Conservation (phyloP, 306 rosid genomes). For the Cucumis cinereus region DNA sequence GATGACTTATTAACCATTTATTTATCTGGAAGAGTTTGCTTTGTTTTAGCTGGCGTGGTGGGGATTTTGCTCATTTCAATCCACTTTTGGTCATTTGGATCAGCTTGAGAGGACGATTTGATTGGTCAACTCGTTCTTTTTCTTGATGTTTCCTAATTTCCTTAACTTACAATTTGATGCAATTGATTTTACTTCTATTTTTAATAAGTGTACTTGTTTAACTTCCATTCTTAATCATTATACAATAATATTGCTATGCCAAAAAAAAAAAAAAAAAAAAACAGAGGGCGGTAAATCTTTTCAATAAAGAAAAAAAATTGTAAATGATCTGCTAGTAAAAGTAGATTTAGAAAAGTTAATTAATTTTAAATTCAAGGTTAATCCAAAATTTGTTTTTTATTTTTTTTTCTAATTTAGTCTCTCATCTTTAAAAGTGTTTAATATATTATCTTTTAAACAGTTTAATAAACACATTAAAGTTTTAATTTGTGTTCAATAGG, state of each 20-base stretch:
- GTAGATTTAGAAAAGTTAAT: no score
- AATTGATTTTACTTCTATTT: not conserved
- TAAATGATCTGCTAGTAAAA: no score
- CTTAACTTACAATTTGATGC: not conserved
- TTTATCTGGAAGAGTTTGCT: not conserved
- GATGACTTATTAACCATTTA: not conserved
- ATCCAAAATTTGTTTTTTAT: no score
- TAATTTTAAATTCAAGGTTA: no score
- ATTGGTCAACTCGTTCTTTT: not conserved
- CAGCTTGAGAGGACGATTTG: not conserved
- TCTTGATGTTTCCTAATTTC: not conserved
- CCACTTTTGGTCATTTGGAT: not conserved
- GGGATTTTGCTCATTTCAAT: not conserved
- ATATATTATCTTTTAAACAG: no score
- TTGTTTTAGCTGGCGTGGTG: not conserved
- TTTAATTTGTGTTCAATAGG: no score
- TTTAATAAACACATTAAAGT: no score
- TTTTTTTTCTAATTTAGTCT: no score
- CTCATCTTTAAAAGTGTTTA: no score
- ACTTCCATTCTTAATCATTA: not conserved
- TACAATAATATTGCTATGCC: not conserved
- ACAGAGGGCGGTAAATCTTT: no score
- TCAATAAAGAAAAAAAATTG: no score
- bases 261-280: no score
- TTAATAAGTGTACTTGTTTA: not conserved